Evolutionary conservation across 2,329 filamentous ascomycete genomes (phyloP), one percentile per base, ranked within the genome.

Genomic region (Diaporthe citriasiana): DNA sequence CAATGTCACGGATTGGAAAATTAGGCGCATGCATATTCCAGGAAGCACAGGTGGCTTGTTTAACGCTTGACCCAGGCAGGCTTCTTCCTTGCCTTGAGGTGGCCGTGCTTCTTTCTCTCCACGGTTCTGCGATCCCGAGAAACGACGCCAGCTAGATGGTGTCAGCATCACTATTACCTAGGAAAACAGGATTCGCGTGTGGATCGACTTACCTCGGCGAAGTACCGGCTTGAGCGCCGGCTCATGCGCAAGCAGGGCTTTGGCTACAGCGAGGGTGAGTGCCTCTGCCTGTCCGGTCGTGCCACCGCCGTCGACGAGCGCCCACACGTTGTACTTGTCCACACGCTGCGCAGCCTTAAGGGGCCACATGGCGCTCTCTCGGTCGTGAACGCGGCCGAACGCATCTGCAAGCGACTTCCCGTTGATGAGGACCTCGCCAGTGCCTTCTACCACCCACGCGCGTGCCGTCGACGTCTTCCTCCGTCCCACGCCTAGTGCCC

Each of bases 321-420:
- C 95, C 92, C 95, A 99, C 4, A 98, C 91, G 80, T 99, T 99
- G 87, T 99, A 99, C 84, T 98, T 98, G 87, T 98, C 95, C 77
- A 97, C 84, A 76, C 97, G 89, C 56, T 93, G 88, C 33, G 95
- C 97, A 66, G 91, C 89, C 80, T 95, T 95, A 80, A 99, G 84
- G 10, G 96, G 92, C 96, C 96, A 99, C 5, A 98, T 86, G 3
- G 94, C 96, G 81, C 95, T 98, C 86, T 98, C 97, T 56, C 97
- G 92, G 83, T 99, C 96, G 82, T 99, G 96, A 68, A 98, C 84
- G 47, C 97, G 92, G 45, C 92, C 94, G 82, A 99, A 99, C 30
- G 91, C 92, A 68, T 97, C 90, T 68, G 89, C 90, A 73, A 99
- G 86, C n/a, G 90, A 91, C 85, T 95, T 96, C 76, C 95, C 95